Conservation (phyloP, 139 green algal genomes). For the Picochlorum sp. region DNA sequence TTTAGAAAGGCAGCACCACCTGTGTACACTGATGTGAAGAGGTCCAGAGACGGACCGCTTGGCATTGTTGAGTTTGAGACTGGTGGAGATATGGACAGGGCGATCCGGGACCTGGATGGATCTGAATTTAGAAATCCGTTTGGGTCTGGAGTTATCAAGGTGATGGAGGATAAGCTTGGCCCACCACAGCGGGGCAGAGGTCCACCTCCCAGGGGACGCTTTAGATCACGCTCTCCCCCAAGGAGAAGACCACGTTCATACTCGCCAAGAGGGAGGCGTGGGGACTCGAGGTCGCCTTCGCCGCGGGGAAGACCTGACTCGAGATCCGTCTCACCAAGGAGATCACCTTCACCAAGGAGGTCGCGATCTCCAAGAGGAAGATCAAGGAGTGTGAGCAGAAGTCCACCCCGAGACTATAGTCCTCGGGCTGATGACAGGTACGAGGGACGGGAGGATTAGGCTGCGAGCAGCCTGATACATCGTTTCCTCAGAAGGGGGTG, state of each 20-base stretch:
- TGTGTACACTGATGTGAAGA: constrained; percentile 59
- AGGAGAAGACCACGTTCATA: neutral
- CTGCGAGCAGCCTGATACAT: neutral
- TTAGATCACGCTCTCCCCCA: constrained; percentile 1
- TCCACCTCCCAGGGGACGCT: neutral
- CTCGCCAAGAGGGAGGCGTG: neutral
- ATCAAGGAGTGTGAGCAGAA: constrained; percentile 3
- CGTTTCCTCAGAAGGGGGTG: no score
- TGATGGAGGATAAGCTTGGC: constrained; percentile 19
- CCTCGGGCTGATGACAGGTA: neutral
- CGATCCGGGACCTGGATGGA: constrained; percentile 61
- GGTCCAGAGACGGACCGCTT: constrained; percentile 33
- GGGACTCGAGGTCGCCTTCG: neutral
- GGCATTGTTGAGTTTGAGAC: constrained; percentile 62
- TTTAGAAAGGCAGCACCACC: constrained; percentile 57
- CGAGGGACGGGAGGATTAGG: neutral
- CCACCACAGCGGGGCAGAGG: neutral
- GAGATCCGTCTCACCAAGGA: neutral
- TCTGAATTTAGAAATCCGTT: constrained; percentile 83
- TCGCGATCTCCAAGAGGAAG: neutral
- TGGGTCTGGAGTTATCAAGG: constrained; percentile 42
- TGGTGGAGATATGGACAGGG: constrained; percentile 39
- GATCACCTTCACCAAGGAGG: neutral
- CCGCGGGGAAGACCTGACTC: neutral
- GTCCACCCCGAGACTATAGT: neutral